phyloP scores from a whole-genome alignment of 164 flowering plant genomes.

The Brasenia schreberi region DNA sequence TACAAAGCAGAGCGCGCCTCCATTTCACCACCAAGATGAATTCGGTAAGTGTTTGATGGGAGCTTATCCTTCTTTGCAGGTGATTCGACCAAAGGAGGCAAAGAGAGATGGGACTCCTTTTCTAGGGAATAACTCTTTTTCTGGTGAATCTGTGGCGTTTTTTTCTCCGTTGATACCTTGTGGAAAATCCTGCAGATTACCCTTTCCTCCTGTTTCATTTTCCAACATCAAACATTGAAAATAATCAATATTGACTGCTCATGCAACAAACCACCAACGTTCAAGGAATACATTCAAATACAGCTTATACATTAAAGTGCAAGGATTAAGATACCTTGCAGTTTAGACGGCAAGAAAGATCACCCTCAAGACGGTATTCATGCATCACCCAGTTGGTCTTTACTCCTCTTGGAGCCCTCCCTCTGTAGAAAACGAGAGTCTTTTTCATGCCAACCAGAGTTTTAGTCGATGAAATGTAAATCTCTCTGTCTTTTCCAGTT shows the following conservation, averaged over 20 bases:
- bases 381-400: slow-evolving; percentile 90
- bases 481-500: slow-evolving; percentile 69
- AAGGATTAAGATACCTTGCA: slow-evolving; percentile 31
- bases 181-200: slow-evolving; percentile 70
- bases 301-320: neutral
- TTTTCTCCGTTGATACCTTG: slow-evolving; percentile 38
- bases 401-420: slow-evolving; percentile 68
- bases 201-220: slow-evolving; percentile 64
- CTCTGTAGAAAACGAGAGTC: slow-evolving; percentile 75
- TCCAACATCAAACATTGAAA: neutral
- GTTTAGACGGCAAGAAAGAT: slow-evolving; percentile 50
- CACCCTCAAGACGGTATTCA: slow-evolving; percentile 71
- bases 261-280: neutral
- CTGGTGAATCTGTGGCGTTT: slow-evolving; percentile 11
- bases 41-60: slow-evolving; percentile 9
- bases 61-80: slow-evolving; percentile 1
- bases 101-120: slow-evolving; percentile 8
- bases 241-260: no score
- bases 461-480: slow-evolving; percentile 28
- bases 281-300: neutral
- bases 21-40: slow-evolving; percentile 10
- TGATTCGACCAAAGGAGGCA: slow-evolving; percentile 24
- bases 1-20: slow-evolving; percentile 12
- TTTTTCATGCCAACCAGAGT: slow-evolving; percentile 70
- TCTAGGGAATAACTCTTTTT: slow-evolving; percentile 16